phyloP scores from a whole-genome alignment of 345 rosid species.

The Corchorus olitorius region DNA sequence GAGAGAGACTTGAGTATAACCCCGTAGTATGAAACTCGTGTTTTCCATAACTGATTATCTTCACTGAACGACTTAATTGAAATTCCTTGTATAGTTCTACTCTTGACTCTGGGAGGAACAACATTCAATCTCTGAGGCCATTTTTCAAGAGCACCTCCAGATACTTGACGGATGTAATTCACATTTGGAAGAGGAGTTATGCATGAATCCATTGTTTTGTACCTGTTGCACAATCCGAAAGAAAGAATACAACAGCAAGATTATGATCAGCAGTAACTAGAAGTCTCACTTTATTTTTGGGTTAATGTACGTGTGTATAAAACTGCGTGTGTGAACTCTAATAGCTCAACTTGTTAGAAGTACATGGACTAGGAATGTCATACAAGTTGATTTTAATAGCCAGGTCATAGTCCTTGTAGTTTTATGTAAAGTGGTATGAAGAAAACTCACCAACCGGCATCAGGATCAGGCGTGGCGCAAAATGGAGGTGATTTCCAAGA shows the following conservation, averaged over 20 bases:
- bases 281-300: not conserved
- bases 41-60: slow-evolving; percentile 51
- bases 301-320: not conserved
- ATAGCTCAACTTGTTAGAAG: not conserved
- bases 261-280: not conserved
- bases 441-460: slow-evolving; percentile 54
- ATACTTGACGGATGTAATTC: slow-evolving; percentile 24
- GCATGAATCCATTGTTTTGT: slow-evolving; percentile 57
- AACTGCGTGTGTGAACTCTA: not conserved
- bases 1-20: slow-evolving; percentile 43
- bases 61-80: slow-evolving; percentile 34
- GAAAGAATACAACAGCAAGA: not conserved
- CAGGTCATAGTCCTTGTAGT: not conserved
- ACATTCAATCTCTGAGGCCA: slow-evolving; percentile 56
- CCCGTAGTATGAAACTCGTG: slow-evolving; percentile 42
- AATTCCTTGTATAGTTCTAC: slow-evolving; percentile 32
- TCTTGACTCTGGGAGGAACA: slow-evolving; percentile 44
- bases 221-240: slow-evolving; percentile 39
- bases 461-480: slow-evolving; percentile 45
- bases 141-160: slow-evolving; percentile 42
- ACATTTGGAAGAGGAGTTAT: slow-evolving; percentile 52
- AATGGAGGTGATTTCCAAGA: slow-evolving; percentile 39
- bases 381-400: not conserved
- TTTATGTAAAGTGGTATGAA: slow-evolving; percentile 4
- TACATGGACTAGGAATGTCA: too few relatives aligned